These are phyloP conservation scores for Fusarium scirpi DNA, from an alignment of 2,329 filamentous ascomycete species.

Conservation along the genomic window DNA sequence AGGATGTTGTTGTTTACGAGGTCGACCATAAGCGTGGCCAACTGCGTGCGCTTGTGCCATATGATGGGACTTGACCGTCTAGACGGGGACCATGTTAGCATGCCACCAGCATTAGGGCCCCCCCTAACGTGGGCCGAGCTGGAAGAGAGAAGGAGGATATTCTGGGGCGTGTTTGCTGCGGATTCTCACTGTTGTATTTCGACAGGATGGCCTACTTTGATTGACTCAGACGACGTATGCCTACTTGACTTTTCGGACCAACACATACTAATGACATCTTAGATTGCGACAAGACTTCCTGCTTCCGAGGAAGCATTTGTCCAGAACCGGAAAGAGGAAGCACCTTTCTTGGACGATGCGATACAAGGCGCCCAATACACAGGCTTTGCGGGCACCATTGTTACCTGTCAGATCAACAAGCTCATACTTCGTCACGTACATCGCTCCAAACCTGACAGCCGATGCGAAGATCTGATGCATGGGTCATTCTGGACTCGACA, in stretches of 20 bases:
- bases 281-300: slow-evolving; percentile 84
- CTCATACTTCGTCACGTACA: slow-evolving; percentile 85
- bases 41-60: slow-evolving; percentile 75
- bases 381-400: slow-evolving; percentile 76
- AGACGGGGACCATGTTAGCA: slow-evolving; percentile 72
- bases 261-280: slow-evolving; percentile 8
- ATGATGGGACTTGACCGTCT: slow-evolving; percentile 89
- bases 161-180: slow-evolving; percentile 86
- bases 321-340: slow-evolving; percentile 71
- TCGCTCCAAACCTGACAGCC: slow-evolving; percentile 75
- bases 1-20: slow-evolving; percentile 86
- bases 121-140: slow-evolving; percentile 83
- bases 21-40: slow-evolving; percentile 83
- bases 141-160: slow-evolving; percentile 81
- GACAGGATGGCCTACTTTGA: slow-evolving; percentile 88
- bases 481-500: slow-evolving; percentile 91
- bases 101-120: slow-evolving; percentile 79
- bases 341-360: slow-evolving; percentile 72
- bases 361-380: slow-evolving; percentile 74
- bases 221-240: slow-evolving; percentile 76
- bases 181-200: slow-evolving; percentile 90
- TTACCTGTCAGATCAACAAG: slow-evolving; percentile 84
- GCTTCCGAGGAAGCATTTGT: slow-evolving; percentile 81
- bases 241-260: neutral
- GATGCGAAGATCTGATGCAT: slow-evolving; percentile 77